These are phyloP conservation scores for Capsicum rhomboideum DNA, from an alignment of 257 asterid genomes.

Conservation along the genomic window DNA sequence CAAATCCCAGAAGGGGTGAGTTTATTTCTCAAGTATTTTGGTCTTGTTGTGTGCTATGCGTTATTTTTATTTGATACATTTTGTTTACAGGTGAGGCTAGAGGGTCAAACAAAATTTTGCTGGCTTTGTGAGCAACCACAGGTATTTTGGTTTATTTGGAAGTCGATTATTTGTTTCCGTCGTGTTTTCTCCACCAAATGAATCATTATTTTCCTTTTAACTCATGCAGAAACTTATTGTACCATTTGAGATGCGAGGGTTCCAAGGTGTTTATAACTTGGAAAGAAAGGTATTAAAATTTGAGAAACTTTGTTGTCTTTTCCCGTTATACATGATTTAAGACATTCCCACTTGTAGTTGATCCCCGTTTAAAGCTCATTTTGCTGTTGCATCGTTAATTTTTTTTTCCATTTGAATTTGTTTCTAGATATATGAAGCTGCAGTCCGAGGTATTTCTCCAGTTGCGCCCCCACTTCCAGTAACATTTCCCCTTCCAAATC, in stretches of 20 bases:
- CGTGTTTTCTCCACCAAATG: not conserved
- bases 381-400: not conserved
- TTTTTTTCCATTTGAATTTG: not conserved
- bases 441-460: slow-evolving; percentile 61
- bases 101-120: slow-evolving; percentile 76
- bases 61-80: slow-evolving; percentile 1
- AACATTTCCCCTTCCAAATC: slow-evolving; percentile 54
- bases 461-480: slow-evolving; percentile 47
- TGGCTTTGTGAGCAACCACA: slow-evolving; percentile 98
- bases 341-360: not conserved
- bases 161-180: not conserved
- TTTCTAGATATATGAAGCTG: slow-evolving; percentile 57
- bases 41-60: not conserved
- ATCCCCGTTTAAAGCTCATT: not conserved
- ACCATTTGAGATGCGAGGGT: slow-evolving; percentile 96
- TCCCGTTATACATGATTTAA: not conserved
- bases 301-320: not conserved
- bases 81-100: slow-evolving; percentile 61
- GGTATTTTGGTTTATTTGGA: slow-evolving; percentile 24
- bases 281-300: slow-evolving; percentile 58
- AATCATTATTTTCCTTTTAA: not conserved
- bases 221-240: slow-evolving; percentile 62
- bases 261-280: slow-evolving; percentile 86
- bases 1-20: slow-evolving; percentile 67
- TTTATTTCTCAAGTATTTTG: not conserved